Evolutionary conservation across 2,329 filamentous ascomycete genomes (phyloP), one percentile per base, ranked within the genome.

Genomic region (Aureobasidium subglaciale): DNA sequence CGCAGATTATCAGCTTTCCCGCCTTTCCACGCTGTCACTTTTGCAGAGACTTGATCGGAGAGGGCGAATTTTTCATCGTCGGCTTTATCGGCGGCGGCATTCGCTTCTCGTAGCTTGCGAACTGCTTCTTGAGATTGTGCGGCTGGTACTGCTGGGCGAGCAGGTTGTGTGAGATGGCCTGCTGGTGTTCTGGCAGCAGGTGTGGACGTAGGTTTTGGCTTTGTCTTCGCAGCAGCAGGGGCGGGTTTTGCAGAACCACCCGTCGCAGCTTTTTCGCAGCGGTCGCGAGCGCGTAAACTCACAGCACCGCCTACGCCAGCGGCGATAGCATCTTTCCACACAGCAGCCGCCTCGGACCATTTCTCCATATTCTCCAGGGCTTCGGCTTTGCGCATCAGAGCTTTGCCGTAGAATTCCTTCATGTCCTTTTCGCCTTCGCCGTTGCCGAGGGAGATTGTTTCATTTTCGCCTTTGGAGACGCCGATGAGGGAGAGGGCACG

Each of bases 61-160:
- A 99, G 80, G 2, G 86, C 90, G 65, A 97, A 92, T 67, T 91
- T 95, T 75, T 97, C 93, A 59, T 95, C 89, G 61, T 96, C 93
- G 8, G 88, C 88, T 58, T 81, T 83, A 54, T 95, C 92, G 0
- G 91, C 90, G 0, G 88, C 90, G 49, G 86, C 79, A 63, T 97
- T 96, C 1, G 91, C 90, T 56, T 84, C 86, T 15, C 92, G 85
- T 22, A 99, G 75, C 40, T 88, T 82, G 59, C 84, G 83, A 1
- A 99, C 92, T 0, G 93, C 92, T 65, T 88, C 89, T 3, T 75
- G 73, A 1, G 78, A 73, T 61, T 74, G 59, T 2, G 67, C 60
- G 42, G 65, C 64, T 24, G 68, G 59, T 48, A 68, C 42, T 3
- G 64, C 60, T 16, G 65, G 64, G 6, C 66, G 61, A 24, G 46